Evolutionary conservation across 2,329 filamentous ascomycete species (phyloP), one percentile per base, ranked within the genome.

Genomic region (Alternaria consortialis): DNA sequence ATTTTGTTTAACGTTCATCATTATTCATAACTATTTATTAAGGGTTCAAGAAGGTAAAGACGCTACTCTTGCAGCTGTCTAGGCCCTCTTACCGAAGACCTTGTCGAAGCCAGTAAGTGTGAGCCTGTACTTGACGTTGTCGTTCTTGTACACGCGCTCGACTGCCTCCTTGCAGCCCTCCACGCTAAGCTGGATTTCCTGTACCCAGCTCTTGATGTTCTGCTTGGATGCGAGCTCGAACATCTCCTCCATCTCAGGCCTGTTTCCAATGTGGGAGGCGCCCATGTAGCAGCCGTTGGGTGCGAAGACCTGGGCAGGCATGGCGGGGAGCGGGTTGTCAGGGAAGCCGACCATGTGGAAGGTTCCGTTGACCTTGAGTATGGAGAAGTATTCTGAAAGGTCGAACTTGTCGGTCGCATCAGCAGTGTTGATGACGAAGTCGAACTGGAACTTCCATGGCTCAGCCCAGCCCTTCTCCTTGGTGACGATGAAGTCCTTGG

Each of bases 331-430:
- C 44, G 90, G 88, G 63, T 92, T 90, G 75, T 93, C 91, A 3
- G 92, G 92, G 73, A 95, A 84, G 42, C 91, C 92, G 55, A 94
- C 91, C 72, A 86, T 91, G 77, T 94, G 87, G 87, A 91, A 95
- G 74, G 85, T 86, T 60, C 90, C 91, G 81, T 93, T 91, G 58
- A 94, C 89, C 80, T 94, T 93, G 76, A 96, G 86, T 71, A 93
- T 86, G 63, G 86, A 87, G 72, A 96, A 87, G 82, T 95, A 96
- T 65, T 89, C 85, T 53, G 80, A 79, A 32, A 92, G 81, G 74
- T 92, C 87, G 80, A 92, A 92, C 53, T 88, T 86, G 72, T 87
- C 83, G 53, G 87, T 89, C 36, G 85, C 88, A 73, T 88, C 91
- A 69, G 91, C 90, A 7, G 88, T 90, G 84, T 90, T 92, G 82